phyloP scores from a whole-genome alignment of 2,329 filamentous ascomycete genomes.

The Penicillium sp. region DNA sequence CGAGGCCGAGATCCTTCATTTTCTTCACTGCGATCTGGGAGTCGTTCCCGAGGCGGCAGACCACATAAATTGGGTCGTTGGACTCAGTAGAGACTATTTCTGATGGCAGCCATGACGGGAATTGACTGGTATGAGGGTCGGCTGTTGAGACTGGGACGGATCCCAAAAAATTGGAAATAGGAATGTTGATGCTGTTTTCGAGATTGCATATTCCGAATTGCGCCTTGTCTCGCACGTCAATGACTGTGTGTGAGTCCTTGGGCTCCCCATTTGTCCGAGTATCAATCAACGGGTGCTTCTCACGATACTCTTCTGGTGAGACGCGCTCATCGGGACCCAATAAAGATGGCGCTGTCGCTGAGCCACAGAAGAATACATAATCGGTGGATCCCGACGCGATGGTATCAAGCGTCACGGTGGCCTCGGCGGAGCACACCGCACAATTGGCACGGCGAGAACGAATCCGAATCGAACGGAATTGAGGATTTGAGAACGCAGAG shows the following conservation, averaged over 20 bases:
- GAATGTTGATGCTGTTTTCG: slow-evolving; percentile 66
- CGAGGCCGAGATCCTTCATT: slow-evolving; percentile 40
- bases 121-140: not conserved
- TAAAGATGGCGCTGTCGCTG: slow-evolving; percentile 53
- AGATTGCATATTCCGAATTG: slow-evolving; percentile 81
- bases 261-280: not conserved
- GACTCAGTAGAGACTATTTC: slow-evolving; percentile 22
- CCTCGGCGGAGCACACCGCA: slow-evolving; percentile 67
- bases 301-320: slow-evolving; percentile 59
- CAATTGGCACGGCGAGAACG: slow-evolving; percentile 68
- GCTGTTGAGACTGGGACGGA: slow-evolving; percentile 4
- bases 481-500: slow-evolving; percentile 42
- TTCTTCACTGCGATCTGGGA: slow-evolving; percentile 46
- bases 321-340: slow-evolving; percentile 67
- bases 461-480: slow-evolving; percentile 74
- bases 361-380: slow-evolving; percentile 83
- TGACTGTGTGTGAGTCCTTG: slow-evolving; percentile 52
- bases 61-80: slow-evolving; percentile 41
- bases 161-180: slow-evolving; percentile 43
- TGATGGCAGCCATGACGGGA: slow-evolving; percentile 30
- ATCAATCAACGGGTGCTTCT: slow-evolving; percentile 6
- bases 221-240: slow-evolving; percentile 82
- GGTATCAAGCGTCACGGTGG: slow-evolving; percentile 61
- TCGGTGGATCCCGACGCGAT: slow-evolving; percentile 68
- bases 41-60: slow-evolving; percentile 51